A percentile compares a stretch with the other conserved stretches of the same genome.
Conservation (phyloP, 1,139 yeast species). For the Suhomyces choctaworum region DNA sequence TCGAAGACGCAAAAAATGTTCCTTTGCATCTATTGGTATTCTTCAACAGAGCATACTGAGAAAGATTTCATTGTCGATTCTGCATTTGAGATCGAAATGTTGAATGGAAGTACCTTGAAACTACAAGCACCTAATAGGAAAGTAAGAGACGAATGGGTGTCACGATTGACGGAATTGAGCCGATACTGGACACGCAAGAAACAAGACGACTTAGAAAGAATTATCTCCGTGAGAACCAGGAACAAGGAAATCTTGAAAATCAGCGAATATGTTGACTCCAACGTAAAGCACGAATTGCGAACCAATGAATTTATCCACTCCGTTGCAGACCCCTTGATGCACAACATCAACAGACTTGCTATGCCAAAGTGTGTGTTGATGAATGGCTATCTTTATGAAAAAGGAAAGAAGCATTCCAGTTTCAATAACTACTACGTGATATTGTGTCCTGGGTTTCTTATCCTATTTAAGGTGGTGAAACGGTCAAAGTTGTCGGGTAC, state of each 20-base stretch:
- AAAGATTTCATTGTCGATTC: slow-evolving; percentile 41
- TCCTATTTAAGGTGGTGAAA: slow-evolving; percentile 49
- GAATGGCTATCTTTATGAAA: slow-evolving; percentile 68
- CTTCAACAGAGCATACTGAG: slow-evolving; percentile 20
- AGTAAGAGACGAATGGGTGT: slow-evolving; percentile 68
- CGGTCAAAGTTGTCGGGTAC: slow-evolving; percentile 49
- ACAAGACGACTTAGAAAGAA: slow-evolving; percentile 40
- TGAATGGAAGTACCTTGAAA: slow-evolving; percentile 47
- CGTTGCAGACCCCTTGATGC: slow-evolving; percentile 51
- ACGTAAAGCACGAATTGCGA: slow-evolving; percentile 49
- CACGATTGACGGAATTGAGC: slow-evolving; percentile 42
- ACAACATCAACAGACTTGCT: slow-evolving; percentile 58
- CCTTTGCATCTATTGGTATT: slow-evolving; percentile 48
- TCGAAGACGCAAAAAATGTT: slow-evolving; percentile 37
- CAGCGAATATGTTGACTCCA: slow-evolving; percentile 60
- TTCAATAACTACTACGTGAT: slow-evolving; percentile 64
- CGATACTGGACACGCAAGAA: slow-evolving; percentile 61
- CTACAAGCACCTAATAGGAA: slow-evolving; percentile 56
- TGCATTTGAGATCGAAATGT: slow-evolving; percentile 54
- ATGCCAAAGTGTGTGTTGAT: slow-evolving; percentile 58
- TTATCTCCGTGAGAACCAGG: slow-evolving; percentile 39
- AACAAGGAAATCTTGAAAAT: slow-evolving; percentile 52
- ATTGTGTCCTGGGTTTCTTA: slow-evolving; percentile 67
- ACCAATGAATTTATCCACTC: slow-evolving; percentile 59
- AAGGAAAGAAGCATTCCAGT: slow-evolving; percentile 65